These are phyloP conservation scores for Rhododendron griersonianum DNA, from an alignment of 148 eudicot species.

Conservation along the genomic window DNA sequence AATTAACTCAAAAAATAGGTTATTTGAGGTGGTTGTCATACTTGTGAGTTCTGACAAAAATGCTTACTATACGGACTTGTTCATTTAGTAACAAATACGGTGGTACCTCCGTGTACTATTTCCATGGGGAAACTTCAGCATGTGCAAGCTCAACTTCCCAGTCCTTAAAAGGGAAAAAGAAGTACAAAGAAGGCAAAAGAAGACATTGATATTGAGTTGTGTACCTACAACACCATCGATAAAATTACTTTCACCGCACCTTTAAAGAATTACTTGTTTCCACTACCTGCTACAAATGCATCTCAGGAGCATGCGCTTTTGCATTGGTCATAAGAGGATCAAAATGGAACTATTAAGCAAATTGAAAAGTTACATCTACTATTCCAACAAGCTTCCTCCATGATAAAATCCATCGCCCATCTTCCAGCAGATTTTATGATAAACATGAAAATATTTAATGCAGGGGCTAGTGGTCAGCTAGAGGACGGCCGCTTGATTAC, in stretches of 20 bases:
- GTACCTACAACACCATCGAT: neutral
- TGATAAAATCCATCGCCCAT: neutral
- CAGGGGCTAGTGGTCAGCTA: neutral
- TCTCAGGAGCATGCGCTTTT: neutral
- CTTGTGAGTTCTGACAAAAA: neutral
- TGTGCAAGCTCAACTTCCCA: neutral
- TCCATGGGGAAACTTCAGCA: neutral
- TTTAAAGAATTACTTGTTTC: neutral
- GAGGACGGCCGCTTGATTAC: neutral
- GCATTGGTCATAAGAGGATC: neutral
- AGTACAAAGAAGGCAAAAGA: neutral
- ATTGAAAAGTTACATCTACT: neutral
- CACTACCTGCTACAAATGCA: neutral
- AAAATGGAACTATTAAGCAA: neutral
- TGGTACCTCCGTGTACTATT: neutral
- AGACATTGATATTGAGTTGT: neutral
- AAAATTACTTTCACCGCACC: neutral
- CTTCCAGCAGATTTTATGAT: neutral
- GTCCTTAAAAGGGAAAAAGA: neutral
- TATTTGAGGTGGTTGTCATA: neutral
- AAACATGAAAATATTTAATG: neutral
- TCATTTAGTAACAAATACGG: neutral
- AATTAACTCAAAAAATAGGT: neutral
- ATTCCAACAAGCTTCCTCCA: neutral
- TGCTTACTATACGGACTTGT: neutral